Evolutionary conservation across 441 rosid species (phyloP), one percentile per base, ranked within the genome.

Genomic region (Raphanus hybrid): DNA sequence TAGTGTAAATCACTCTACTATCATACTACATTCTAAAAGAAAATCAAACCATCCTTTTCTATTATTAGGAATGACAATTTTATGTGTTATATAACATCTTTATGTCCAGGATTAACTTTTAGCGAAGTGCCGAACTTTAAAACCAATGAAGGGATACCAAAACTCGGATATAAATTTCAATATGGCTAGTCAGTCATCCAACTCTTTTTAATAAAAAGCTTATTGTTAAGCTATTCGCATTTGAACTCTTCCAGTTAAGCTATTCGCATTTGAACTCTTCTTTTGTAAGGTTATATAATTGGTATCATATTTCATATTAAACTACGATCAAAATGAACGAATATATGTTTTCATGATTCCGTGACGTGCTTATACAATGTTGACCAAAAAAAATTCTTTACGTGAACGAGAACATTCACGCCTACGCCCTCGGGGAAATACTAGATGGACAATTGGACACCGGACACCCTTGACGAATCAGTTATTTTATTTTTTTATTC

Each of bases 381-480:
- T 27, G 79, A 48, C 69, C 55, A 34, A 34, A 58, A 18, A 43
- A 1, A 35, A 69, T 67, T 48, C 14, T 67, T 58, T 34, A 67
- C 20, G 35, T 45, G 70, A 57, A 67, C 58, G 52, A 52, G 67
- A 68, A 69, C 78, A 39, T 39, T 73, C 75, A 74, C 64, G 37
- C 75, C 50, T 71, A 74, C 64, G 37, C 75, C 50, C n/a, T 39
- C 15, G 48, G 35, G 37, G 32, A 52, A 64, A 35, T 50, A 63
- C 37, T 69, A 69, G 63, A 57, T 63, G 62, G 15, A 45, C 15
- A 45, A 45, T 45, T 45, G 52, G 69, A 11, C 62, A 55, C 59
- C 55, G 61, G 68, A 10, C 55, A 55, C 73, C 48, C 35, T 20
- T 34, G 26, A 39, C 63, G 70, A 78, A 78, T 35, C 62, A 26